Conservation (phyloP, 2,329 filamentous ascomycete species). For the Aureobasidium sp. region DNA sequence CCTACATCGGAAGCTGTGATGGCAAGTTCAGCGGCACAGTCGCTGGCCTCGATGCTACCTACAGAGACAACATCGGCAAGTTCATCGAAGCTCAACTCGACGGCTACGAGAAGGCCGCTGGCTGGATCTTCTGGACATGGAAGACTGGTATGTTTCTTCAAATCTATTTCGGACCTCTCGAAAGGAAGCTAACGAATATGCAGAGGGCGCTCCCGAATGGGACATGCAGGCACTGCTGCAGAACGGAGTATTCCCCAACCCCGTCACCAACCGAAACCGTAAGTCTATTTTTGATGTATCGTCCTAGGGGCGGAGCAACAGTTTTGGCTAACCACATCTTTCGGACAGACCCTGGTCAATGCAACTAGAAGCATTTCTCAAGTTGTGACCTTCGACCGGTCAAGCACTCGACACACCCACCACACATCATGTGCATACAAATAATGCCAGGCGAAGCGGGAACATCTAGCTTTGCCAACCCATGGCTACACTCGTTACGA, state of each 20-base stretch:
- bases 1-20: slow-evolving; percentile 37
- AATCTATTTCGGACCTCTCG: background rate
- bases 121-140: slow-evolving; percentile 48
- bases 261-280: slow-evolving; percentile 20
- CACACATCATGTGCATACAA: background rate
- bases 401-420: background rate
- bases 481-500: slow-evolving; percentile 2
- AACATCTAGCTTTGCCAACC: background rate
- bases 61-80: slow-evolving; percentile 37
- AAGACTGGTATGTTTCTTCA: slow-evolving; percentile 29
- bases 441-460: background rate
- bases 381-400: background rate
- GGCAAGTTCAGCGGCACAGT: slow-evolving; percentile 41
- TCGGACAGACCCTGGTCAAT: slow-evolving; percentile 14
- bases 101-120: slow-evolving; percentile 41
- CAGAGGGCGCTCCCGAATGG: slow-evolving; percentile 43
- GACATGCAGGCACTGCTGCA: slow-evolving; percentile 39
- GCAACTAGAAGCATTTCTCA: background rate
- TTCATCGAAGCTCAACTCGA: slow-evolving; percentile 44
- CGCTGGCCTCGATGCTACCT: slow-evolving; percentile 33
- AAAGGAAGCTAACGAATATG: background rate
- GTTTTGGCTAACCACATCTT: background rate
- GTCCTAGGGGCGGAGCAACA: background rate
- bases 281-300: slow-evolving; percentile 15
- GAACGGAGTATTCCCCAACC: slow-evolving; percentile 31